Evolutionary conservation across 2,329 filamentous ascomycete genomes (phyloP), one percentile per base, ranked within the genome.

Genomic region (Xylariaceae sp.): DNA sequence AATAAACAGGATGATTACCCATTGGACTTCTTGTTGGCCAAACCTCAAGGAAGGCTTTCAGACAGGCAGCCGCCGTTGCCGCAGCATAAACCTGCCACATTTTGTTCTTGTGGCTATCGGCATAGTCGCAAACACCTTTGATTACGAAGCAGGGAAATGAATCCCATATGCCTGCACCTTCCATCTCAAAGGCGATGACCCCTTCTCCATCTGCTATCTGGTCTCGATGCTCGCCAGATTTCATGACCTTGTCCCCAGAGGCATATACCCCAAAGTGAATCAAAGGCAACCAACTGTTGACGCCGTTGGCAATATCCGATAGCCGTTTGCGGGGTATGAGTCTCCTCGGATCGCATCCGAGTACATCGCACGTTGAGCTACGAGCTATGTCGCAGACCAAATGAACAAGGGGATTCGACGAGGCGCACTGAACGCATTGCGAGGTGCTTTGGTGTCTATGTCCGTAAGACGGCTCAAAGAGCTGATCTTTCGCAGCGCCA

Each of bases 201-300:
- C 37, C 38, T 2, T 59, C 48, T 22, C 44, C 20, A 7, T 44
- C 29, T 6, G 67, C 61, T 16, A 70, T 57, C 0, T 17, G 8
- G 44, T 73, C 69, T n/a, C 69, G 62, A 20, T 64, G 50, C 11
- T 54, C 38, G 2, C 61, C 64, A 8, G 63, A 64, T 25, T 67
- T 69, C 48, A 74, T 66, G 1, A 73, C 66, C 2, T 54, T 57
- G 42, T 72, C 63, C 12, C 61, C 67, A 0, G 67, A 70, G 1
- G 59, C 69, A 10, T 72, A 60, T 1, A 49, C 41, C 0, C 70
- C 69, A 32, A 71, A 55, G 38, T 69, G 66, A 1, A 72, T 44
- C 0, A 6, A 46, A 35, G 62, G 61, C 11, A 10, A 20, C 17
- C 19, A 22, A 11, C 23, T 44, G 17, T 47, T 45, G 3, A 10